Conservation (phyloP, 208 protist genomes). For the Wallacemonas sp. region DNA sequence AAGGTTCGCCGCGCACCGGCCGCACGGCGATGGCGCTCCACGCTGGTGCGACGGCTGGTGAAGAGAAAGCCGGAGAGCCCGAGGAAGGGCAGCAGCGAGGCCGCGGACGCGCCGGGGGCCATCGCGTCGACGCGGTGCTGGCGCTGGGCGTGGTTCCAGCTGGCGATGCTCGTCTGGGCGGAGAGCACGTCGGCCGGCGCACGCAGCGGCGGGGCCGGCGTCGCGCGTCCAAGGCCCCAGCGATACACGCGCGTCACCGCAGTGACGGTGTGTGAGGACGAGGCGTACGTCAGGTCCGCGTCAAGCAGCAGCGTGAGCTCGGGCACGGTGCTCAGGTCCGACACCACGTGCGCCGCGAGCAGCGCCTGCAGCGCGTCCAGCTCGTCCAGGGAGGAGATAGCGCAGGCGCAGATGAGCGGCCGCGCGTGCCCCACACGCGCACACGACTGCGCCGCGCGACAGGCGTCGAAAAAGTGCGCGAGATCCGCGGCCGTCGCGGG, state of each 20-base stretch:
- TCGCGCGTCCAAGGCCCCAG: not conserved
- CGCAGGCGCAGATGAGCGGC: slow-evolving; percentile 19
- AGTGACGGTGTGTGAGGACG: not conserved
- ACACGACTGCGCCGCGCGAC: slow-evolving; percentile 2
- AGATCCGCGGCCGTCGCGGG: not conserved
- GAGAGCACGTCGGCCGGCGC: not conserved
- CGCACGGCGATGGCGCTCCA: not conserved
- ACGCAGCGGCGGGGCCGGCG: not conserved
- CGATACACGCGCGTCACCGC: slow-evolving; percentile 3
- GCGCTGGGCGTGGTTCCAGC: slow-evolving; percentile 2
- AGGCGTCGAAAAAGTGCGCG: not conserved
- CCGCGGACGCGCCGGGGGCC: too few relatives aligned
- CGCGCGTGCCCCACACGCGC: slow-evolving; percentile 8
- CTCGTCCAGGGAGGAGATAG: slow-evolving; percentile 16
- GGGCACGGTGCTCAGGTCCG: slow-evolving; percentile 16
- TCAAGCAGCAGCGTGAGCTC: slow-evolving; percentile 27
- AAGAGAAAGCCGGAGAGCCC: slow-evolving; percentile 4
- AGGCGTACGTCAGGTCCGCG: slow-evolving; percentile 18
- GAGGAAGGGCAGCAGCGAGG: not conserved
- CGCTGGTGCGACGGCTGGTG: not conserved
- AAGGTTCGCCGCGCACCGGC: not conserved
- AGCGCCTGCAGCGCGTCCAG: slow-evolving; percentile 21
- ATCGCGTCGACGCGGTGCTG: too few relatives aligned
- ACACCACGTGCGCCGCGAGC: slow-evolving; percentile 10
- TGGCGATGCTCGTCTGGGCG: slow-evolving; percentile 7